phyloP scores from a whole-genome alignment of 73 alveolate species.

The Paramecium caudatum region DNA sequence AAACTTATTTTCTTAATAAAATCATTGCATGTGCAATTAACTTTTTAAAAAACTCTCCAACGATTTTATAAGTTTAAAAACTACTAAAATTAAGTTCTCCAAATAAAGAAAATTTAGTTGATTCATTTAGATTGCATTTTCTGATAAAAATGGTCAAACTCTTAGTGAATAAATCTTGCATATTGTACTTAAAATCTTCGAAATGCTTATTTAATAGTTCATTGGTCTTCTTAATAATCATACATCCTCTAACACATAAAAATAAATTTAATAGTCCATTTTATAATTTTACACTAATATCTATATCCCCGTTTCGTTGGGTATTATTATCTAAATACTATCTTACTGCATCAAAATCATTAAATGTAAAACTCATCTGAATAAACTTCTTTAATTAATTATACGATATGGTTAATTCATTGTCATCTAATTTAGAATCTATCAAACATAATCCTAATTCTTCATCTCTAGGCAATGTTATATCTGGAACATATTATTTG shows the following conservation, averaged over 20 bases:
- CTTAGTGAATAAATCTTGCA: conserved; percentile 63
- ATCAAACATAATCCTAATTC: conserved; percentile 26
- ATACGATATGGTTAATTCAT: conserved; percentile 4
- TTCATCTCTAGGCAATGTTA: neutral
- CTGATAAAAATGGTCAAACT: neutral
- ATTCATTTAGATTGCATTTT: neutral
- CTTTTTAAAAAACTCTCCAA: conserved; percentile 42
- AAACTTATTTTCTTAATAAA: conserved; percentile 27
- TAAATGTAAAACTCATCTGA: conserved; percentile 16
- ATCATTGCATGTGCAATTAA: conserved; percentile 12
- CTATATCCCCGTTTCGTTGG: neutral
- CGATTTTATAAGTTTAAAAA: neutral
- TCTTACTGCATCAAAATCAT: conserved; percentile 14
- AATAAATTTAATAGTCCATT: conserved; percentile 8
- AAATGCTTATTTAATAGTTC: conserved; percentile 48
- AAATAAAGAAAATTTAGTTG: neutral
- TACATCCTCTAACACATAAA: conserved; percentile 5
- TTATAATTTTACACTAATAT: neutral
- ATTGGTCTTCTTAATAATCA: neutral
- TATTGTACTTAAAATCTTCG: conserved; percentile 34
- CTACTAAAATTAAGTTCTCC: conserved; percentile 52
- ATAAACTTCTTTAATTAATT: conserved; percentile 46
- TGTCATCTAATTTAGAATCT: neutral
- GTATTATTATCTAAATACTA: conserved; percentile 36
- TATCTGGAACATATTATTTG: neutral